Percentiles rank a stretch among this genome's conserved stretches.
These are phyloP conservation scores for Gyrodon lividus DNA, from an alignment of 768 basidiomycete genomes.

Conservation along the genomic window DNA sequence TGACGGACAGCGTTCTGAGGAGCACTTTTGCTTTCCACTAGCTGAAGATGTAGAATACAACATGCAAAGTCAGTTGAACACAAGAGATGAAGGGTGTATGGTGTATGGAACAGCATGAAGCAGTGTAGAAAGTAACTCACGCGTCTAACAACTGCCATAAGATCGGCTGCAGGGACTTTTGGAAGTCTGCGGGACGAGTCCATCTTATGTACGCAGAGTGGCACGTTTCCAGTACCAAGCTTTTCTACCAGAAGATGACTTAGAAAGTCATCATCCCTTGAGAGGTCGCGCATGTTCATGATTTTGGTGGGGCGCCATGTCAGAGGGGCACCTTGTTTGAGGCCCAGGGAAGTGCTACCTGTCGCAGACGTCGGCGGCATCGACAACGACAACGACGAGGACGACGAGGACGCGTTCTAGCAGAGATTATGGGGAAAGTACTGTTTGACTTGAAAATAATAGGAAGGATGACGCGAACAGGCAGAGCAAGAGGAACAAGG, in stretches of 20 bases:
- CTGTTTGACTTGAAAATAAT: conserved; percentile 1
- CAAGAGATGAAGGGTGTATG: conserved; percentile 23
- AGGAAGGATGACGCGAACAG: conserved; percentile 34
- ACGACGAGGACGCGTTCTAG: conserved; percentile 20
- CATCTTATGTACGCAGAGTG: conserved; percentile 91
- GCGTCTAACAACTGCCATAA: conserved; percentile 75
- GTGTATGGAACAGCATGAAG: conserved; percentile 31
- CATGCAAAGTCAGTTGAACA: conserved; percentile 22
- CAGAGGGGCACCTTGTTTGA: conserved; percentile 26
- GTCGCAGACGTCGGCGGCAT: conserved; percentile 32
- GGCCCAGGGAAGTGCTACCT: conserved; percentile 21
- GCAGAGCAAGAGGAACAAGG: conserved; percentile 27
- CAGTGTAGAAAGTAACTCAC: conserved; percentile 43
- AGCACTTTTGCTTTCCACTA: conserved; percentile 56
- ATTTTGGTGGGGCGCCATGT: conserved; percentile 82
- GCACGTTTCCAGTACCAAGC: conserved; percentile 74
- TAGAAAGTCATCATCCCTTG: conserved; percentile 89
- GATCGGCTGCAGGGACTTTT: conserved; percentile 65
- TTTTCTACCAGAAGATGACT: conserved; percentile 88
- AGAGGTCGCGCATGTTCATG: conserved; percentile 89
- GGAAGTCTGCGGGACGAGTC: conserved; percentile 74
- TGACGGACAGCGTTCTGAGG: conserved; percentile 60
- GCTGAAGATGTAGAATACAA: conserved; percentile 37
- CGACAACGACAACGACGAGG: conserved; percentile 27
- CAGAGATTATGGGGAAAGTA: conserved; percentile 9